Conservation (phyloP, 2,329 filamentous ascomycete genomes). For the Pezizomycotina sp. region DNA sequence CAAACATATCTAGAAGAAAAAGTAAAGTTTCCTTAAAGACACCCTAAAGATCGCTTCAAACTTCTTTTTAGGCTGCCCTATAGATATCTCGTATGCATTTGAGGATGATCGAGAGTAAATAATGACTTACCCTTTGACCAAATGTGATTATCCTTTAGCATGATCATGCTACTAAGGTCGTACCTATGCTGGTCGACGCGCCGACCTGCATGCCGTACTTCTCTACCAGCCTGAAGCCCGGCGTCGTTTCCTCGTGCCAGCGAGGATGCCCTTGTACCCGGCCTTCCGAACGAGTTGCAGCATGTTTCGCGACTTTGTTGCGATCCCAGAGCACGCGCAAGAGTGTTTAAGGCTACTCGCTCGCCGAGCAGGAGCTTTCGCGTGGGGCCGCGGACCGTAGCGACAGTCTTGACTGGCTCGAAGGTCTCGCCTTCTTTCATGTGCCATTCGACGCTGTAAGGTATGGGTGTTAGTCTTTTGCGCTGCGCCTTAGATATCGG, state of each 20-base stretch:
- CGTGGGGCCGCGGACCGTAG: constrained; percentile 72
- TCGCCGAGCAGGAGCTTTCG: constrained; percentile 78
- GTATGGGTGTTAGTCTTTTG: constrained; percentile 3
- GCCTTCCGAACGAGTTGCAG: constrained; percentile 41
- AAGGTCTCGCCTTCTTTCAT: constrained; percentile 56
- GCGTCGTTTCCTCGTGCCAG: constrained; percentile 89
- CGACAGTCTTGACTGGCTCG: constrained; percentile 47
- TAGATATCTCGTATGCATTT: too few species aligned
- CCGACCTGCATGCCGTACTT: constrained; percentile 97
- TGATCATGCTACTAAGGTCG: constrained; percentile 86
- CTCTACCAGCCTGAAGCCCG: constrained; percentile 85
- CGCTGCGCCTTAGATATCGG: neutral
- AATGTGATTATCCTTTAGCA: constrained; percentile 98
- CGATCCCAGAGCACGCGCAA: constrained; percentile 81
- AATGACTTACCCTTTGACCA: constrained; percentile 45
- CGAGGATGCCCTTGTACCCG: constrained; percentile 70
- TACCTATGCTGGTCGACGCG: constrained; percentile 78
- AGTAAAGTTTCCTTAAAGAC: too few species aligned
- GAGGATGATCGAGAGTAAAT: too few species aligned
- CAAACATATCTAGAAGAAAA: too few species aligned
- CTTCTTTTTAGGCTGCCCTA: too few species aligned
- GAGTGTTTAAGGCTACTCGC: constrained; percentile 75
- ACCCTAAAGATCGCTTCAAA: too few species aligned
- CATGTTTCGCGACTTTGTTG: constrained; percentile 45
- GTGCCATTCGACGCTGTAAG: constrained; percentile 62